phyloP scores from a whole-genome alignment of 1,284 basidiomycete species.

The Peniophora sp. region DNA sequence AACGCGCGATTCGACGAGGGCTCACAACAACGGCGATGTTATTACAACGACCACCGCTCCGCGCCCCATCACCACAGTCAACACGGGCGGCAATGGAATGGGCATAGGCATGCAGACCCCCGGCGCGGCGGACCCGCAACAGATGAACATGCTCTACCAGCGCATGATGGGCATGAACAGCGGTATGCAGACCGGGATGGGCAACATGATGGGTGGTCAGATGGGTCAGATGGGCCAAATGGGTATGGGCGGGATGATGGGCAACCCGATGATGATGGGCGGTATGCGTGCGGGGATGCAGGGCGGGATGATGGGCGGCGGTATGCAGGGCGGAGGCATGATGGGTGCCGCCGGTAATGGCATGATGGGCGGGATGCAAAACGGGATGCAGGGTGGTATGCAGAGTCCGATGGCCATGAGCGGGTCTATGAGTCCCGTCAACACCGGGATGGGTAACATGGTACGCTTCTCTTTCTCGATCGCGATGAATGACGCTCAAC shows the following conservation, averaged over 20 bases:
- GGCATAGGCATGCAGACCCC: conserved; percentile 19
- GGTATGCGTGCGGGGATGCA: conserved; percentile 21
- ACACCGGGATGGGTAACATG: conserved; percentile 6
- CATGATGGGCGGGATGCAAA: conserved; percentile 30
- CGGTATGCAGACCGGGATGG: conserved; percentile 24
- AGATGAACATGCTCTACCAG: conserved; percentile 48
- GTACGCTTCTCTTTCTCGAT: conserved; percentile 8
- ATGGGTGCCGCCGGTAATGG: conserved; percentile 24
- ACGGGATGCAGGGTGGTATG: conserved; percentile 20
- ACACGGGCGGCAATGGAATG: conserved; percentile 13
- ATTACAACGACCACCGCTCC: neutral
- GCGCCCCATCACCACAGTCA: conserved; percentile 14
- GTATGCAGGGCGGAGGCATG: conserved; percentile 8
- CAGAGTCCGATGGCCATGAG: conserved; percentile 7
- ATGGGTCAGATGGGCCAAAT: conserved; percentile 24
- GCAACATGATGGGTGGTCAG: conserved; percentile 11
- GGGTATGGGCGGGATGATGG: conserved; percentile 23
- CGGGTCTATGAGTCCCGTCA: conserved; percentile 3
- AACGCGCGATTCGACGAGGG: conserved; percentile 47
- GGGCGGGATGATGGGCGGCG: conserved; percentile 11
- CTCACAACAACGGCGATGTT: conserved; percentile 3
- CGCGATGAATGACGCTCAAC: neutral
- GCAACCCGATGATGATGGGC: conserved; percentile 30
- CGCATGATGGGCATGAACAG: conserved; percentile 43
- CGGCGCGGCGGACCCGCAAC: conserved; percentile 30